Evolutionary conservation across 139 green algal species (phyloP).

Genomic region (Desmodesmus armatus): DNA sequence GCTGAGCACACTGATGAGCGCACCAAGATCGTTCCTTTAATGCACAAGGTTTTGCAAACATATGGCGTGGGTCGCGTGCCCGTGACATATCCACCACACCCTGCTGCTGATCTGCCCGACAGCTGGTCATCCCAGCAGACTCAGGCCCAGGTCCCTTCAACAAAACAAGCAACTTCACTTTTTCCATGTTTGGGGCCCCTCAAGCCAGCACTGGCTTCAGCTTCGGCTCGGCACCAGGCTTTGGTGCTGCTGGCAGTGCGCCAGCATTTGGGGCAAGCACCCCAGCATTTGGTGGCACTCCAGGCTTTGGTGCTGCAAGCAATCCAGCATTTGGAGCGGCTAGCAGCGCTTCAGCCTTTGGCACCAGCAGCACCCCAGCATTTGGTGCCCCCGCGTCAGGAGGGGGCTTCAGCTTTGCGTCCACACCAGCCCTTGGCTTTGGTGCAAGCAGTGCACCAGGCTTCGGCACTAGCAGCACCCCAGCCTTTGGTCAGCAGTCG

Average conservation of each 20-base stretch:
- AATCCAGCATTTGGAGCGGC: conserved; percentile 27
- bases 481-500: conserved; percentile 26
- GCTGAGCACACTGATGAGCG: too few species aligned
- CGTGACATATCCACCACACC: too few species aligned
- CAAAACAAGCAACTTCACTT: too few species aligned
- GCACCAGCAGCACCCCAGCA: conserved; percentile 23
- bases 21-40: too few species aligned
- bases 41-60: too few species aligned
- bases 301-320: conserved; percentile 23
- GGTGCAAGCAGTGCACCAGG: conserved; percentile 10
- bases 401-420: conserved; percentile 14
- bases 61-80: too few species aligned
- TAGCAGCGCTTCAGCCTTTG: conserved; percentile 17
- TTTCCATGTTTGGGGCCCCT: conserved; percentile 17
- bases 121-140: too few species aligned
- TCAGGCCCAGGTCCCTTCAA: too few species aligned
- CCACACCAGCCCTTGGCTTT: conserved; percentile 8
- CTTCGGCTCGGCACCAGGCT: neutral
- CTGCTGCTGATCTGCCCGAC: too few species aligned
- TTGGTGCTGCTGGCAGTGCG: neutral
- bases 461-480: conserved; percentile 23
- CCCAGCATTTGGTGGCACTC: conserved; percentile 7
- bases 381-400: conserved; percentile 9
- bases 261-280: conserved; percentile 22
- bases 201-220: neutral